Conservation (phyloP, 1,284 basidiomycete genomes). For the Xerocomus amazonicus region DNA sequence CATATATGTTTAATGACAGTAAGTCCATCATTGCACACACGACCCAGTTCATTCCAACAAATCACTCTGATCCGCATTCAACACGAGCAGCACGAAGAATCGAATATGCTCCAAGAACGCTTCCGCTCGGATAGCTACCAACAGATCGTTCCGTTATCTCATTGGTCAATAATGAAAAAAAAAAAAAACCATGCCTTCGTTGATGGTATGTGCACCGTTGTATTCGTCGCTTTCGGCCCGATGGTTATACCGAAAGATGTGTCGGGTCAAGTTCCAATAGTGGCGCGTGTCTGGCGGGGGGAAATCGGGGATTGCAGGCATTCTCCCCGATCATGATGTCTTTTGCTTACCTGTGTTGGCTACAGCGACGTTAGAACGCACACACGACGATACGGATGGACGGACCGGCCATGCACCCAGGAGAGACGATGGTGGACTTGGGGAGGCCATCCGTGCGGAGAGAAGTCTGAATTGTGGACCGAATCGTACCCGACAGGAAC, state of each 20-base stretch:
- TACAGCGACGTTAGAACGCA: constrained; percentile 7
- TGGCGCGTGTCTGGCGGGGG: background rate
- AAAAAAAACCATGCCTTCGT: constrained; percentile 36
- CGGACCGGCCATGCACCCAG: constrained; percentile 25
- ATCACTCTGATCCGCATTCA: no score
- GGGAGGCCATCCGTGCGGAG: constrained; percentile 24
- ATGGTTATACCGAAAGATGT: background rate
- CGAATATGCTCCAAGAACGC: no score
- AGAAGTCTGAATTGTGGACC: constrained; percentile 30
- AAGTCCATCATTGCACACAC: no score
- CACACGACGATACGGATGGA: constrained; percentile 10
- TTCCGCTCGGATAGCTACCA: background rate
- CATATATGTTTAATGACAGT: no score
- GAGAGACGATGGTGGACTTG: constrained; percentile 14
- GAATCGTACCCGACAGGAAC: constrained; percentile 47
- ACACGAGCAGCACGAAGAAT: no score
- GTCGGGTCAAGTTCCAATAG: background rate
- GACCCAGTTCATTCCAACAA: no score
- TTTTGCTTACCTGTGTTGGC: constrained; percentile 34
- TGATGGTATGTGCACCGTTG: constrained; percentile 50
- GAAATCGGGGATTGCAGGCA: no score
- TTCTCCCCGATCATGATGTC: constrained; percentile 9
- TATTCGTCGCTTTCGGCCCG: constrained; percentile 23
- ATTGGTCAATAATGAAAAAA: no score
- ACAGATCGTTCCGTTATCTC: background rate